These are phyloP conservation scores for Neurospora sublineolata DNA, from an alignment of 495 filamentous ascomycete species.

Conservation along the genomic window DNA sequence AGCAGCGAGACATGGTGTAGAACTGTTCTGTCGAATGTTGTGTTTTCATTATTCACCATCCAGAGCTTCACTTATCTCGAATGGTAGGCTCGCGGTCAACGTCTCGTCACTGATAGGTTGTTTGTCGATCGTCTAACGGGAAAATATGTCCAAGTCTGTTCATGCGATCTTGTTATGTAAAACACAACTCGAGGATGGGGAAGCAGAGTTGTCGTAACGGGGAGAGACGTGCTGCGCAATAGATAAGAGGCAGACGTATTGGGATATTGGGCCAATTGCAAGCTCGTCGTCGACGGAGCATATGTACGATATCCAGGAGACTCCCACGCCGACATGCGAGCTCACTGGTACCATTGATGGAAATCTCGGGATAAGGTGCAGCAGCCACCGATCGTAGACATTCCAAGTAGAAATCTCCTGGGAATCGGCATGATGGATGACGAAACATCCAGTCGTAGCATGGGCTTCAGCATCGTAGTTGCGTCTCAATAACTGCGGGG, in stretches of 20 bases:
- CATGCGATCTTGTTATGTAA: constrained; percentile 9
- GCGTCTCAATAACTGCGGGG: not conserved
- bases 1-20: not conserved
- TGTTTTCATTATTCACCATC: not conserved
- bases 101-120: not conserved
- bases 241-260: constrained; percentile 12
- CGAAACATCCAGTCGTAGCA: not conserved
- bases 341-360: constrained; percentile 11
- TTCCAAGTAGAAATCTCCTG: not conserved
- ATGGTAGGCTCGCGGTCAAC: not conserved
- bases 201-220: not conserved
- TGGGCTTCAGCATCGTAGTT: not conserved
- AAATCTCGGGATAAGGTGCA: constrained; percentile 9
- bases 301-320: not conserved
- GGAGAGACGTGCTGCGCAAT: constrained; percentile 1
- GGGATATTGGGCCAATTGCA: constrained; percentile 2
- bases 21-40: not conserved
- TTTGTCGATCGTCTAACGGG: not conserved
- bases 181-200: not conserved
- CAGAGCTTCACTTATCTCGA: not conserved
- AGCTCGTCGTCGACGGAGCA: not conserved
- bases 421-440: not conserved
- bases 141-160: not conserved
- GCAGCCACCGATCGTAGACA: constrained; percentile 4
- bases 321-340: constrained; percentile 8